Conservation (phyloP, 352 stramenopile species). For the Elongisporangium undulatum region DNA sequence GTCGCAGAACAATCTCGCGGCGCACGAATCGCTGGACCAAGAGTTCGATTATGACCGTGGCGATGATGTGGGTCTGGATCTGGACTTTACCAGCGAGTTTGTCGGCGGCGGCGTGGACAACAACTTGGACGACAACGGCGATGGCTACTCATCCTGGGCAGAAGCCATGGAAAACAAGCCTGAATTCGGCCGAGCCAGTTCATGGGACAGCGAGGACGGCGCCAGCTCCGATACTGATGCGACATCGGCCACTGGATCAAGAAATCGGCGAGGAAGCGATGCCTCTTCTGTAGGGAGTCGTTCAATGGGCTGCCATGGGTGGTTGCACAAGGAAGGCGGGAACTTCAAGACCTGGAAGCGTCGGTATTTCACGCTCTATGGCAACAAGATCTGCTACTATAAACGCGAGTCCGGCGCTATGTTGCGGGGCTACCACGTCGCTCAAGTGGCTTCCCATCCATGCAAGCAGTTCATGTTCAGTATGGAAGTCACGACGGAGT, state of each 20-base stretch:
- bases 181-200: constrained; percentile 20
- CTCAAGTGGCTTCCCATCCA: constrained; percentile 25
- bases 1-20: constrained; percentile 28
- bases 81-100: constrained; percentile 10
- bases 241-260: not conserved
- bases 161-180: constrained; percentile 44
- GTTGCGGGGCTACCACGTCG: constrained; percentile 39
- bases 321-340: constrained; percentile 64
- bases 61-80: constrained; percentile 9
- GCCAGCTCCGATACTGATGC: constrained; percentile 4
- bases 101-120: not conserved
- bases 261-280: constrained; percentile 17
- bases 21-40: constrained; percentile 31
- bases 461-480: constrained; percentile 24
- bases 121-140: not conserved
- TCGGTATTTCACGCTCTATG: constrained; percentile 72
- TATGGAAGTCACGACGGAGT: constrained; percentile 35
- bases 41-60: constrained; percentile 46
- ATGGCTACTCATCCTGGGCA: not conserved
- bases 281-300: constrained; percentile 13
- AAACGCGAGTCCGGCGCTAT: constrained; percentile 60
- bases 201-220: constrained; percentile 20
- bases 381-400: constrained; percentile 68
- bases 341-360: constrained; percentile 71
- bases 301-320: constrained; percentile 43